phyloP scores from a whole-genome alignment of 352 stramenopile genomes.

The Pythium guiyangense region DNA sequence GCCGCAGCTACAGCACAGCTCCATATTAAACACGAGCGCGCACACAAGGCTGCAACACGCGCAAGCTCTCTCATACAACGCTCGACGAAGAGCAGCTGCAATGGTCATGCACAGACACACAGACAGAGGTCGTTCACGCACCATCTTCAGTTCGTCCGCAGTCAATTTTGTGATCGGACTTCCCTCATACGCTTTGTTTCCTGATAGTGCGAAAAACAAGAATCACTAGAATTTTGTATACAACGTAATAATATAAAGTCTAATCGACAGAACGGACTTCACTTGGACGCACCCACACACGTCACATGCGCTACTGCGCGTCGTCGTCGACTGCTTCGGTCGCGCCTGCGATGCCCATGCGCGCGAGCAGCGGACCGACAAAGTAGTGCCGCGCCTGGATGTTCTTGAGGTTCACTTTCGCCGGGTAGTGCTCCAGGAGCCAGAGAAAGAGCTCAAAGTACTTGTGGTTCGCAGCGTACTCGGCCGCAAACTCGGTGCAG shows the following conservation, averaged over 20 bases:
- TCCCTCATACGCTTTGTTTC: background rate
- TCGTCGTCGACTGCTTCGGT: background rate
- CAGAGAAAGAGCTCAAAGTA: constrained; percentile 12
- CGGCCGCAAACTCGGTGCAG: constrained; percentile 11
- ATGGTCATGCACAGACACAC: too few species aligned
- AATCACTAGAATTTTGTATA: background rate
- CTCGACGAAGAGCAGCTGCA: too few species aligned
- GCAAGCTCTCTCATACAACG: too few species aligned
- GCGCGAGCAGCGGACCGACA: constrained; percentile 6
- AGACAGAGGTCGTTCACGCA: too few species aligned
- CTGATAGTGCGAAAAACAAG: background rate
- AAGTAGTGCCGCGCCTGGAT: constrained; percentile 14
- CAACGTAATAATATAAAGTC: background rate
- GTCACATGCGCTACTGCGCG: background rate
- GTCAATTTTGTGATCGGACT: background rate
- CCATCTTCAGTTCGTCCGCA: too few species aligned
- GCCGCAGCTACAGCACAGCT: too few species aligned
- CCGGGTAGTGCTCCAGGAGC: constrained; percentile 5
- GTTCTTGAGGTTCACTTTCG: constrained; percentile 13
- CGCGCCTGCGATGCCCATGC: background rate
- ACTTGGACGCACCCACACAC: background rate
- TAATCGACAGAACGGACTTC: background rate
- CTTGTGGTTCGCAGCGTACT: constrained; percentile 12
- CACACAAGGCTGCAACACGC: too few species aligned
- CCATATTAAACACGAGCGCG: too few species aligned